phyloP scores from a whole-genome alignment of 108 stramenopile species.

The Aureococcus anophagefferens region DNA sequence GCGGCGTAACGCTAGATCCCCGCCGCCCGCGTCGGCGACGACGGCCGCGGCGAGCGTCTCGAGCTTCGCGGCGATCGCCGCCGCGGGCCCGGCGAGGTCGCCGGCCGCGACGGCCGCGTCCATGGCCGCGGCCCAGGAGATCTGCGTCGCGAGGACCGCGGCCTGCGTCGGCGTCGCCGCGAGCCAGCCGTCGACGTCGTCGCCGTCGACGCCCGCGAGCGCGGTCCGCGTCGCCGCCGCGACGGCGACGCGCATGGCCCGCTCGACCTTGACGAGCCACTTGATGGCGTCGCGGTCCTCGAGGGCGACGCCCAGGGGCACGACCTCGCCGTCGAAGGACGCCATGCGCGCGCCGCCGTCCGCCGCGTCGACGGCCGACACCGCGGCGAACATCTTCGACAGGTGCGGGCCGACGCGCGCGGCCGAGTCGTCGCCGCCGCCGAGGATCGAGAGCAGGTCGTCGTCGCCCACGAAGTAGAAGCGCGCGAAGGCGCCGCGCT shows the following conservation, averaged over 20 bases:
- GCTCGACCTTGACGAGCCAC: slow-evolving; percentile 81
- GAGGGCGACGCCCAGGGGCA: slow-evolving; percentile 60
- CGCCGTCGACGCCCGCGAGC: slow-evolving; percentile 39
- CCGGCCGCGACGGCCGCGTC: slow-evolving; percentile 54
- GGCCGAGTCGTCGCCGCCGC: slow-evolving; percentile 63
- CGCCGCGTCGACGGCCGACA: slow-evolving; percentile 54
- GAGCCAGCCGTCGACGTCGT: slow-evolving; percentile 69
- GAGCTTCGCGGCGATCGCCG: slow-evolving; percentile 59
- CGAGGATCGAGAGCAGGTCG: slow-evolving; percentile 96
- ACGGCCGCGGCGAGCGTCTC: slow-evolving; percentile 83
- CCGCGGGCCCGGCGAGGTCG: slow-evolving; percentile 23
- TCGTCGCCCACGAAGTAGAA: slow-evolving; percentile 99
- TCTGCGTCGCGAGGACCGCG: slow-evolving; percentile 80
- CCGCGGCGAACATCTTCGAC: slow-evolving; percentile 95
- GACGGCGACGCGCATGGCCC: slow-evolving; percentile 77
- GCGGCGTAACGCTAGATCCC: no score
- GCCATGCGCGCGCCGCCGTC: slow-evolving; percentile 67
- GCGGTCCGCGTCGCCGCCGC: slow-evolving; percentile 69
- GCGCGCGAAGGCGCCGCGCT: slow-evolving; percentile 82
- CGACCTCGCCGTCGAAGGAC: slow-evolving; percentile 92
- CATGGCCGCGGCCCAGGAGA: slow-evolving; percentile 78
- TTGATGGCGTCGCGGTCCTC: slow-evolving; percentile 67
- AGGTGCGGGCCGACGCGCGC: slow-evolving; percentile 49
- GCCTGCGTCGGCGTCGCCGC: slow-evolving; percentile 83
- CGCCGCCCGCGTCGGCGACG: slow-evolving; percentile 64